Conservation (phyloP, 352 stramenopile genomes). For the Elongisporangium anandrum region DNA sequence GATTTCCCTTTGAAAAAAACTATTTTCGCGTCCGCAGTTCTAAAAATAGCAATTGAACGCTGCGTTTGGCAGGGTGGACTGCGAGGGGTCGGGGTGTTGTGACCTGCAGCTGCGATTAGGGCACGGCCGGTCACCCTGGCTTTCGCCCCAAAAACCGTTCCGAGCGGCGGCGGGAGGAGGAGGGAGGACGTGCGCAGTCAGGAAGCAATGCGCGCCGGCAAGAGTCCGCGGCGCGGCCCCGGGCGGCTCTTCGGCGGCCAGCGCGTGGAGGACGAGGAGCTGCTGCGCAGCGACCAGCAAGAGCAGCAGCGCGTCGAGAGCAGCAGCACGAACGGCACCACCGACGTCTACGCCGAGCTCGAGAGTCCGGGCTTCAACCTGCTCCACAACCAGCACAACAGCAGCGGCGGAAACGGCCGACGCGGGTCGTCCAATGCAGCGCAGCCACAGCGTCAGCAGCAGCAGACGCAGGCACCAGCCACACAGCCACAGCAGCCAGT, state of each 20-base stretch:
- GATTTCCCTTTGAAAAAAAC: neutral
- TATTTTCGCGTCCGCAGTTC: neutral
- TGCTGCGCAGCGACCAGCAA: constrained; percentile 18
- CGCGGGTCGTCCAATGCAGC: neutral
- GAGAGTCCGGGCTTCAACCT: constrained; percentile 22
- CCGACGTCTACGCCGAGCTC: constrained; percentile 25
- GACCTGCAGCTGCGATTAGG: neutral
- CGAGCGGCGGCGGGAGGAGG: neutral
- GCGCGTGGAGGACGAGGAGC: constrained; percentile 47
- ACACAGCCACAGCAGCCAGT: constrained; percentile 7
- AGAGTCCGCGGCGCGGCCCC: constrained; percentile 21
- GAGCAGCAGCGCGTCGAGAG: constrained; percentile 19
- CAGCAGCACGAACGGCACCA: constrained; percentile 10
- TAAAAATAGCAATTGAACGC: neutral
- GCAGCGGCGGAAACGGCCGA: neutral
- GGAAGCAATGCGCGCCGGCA: constrained; percentile 9
- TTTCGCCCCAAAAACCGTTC: neutral
- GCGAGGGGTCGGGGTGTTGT: neutral
- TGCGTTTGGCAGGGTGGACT: neutral
- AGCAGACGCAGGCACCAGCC: constrained; percentile 3
- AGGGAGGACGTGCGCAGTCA: neutral
- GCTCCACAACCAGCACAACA: constrained; percentile 20
- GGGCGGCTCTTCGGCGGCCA: constrained; percentile 43
- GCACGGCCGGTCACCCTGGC: neutral
- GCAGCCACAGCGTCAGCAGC: constrained; percentile 1